phyloP scores from a whole-genome alignment of 176 grass and related monocot species.

The Oryza rufipogon region DNA sequence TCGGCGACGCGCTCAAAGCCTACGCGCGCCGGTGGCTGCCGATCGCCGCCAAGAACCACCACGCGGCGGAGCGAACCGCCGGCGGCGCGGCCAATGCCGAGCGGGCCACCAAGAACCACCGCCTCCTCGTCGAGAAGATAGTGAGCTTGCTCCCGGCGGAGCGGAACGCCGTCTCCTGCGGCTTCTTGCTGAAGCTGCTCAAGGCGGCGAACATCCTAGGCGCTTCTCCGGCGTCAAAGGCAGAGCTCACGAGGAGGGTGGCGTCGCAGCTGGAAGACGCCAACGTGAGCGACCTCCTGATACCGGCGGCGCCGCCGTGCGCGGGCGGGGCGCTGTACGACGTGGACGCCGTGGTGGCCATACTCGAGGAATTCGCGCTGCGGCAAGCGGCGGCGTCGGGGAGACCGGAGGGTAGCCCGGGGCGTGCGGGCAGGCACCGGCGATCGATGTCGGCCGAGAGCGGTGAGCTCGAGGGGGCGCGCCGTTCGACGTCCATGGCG shows the following conservation, averaged over 20 bases:
- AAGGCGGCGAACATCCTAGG: slow-evolving; percentile 59
- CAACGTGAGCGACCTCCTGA: slow-evolving; percentile 62
- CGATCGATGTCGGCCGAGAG: slow-evolving; percentile 68
- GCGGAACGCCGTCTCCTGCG: slow-evolving; percentile 61
- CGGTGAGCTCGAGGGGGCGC: slow-evolving; percentile 52
- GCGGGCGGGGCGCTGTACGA: slow-evolving; percentile 43
- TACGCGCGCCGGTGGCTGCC: slow-evolving; percentile 68
- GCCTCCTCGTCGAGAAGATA: slow-evolving; percentile 62
- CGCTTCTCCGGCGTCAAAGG: slow-evolving; percentile 43
- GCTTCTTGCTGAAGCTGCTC: slow-evolving; percentile 63
- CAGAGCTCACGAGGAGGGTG: slow-evolving; percentile 54
- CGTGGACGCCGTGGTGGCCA: slow-evolving; percentile 53
- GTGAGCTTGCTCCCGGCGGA: slow-evolving; percentile 60
- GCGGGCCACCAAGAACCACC: slow-evolving; percentile 38
- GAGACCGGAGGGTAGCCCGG: slow-evolving; percentile 39
- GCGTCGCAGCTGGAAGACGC: slow-evolving; percentile 74
- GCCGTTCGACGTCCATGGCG: slow-evolving; percentile 54
- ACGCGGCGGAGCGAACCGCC: neutral
- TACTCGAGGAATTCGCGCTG: slow-evolving; percentile 67
- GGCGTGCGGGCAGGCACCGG: slow-evolving; percentile 35
- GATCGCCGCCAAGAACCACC: neutral
- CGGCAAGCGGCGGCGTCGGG: slow-evolving; percentile 31
- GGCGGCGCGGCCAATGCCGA: neutral
- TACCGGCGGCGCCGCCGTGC: slow-evolving; percentile 40
- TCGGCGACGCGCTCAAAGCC: slow-evolving; percentile 57